Evolutionary conservation across 1,139 yeast genomes (phyloP), one percentile per base, ranked within the genome.

Genomic region (Yamadazyma oceani): DNA sequence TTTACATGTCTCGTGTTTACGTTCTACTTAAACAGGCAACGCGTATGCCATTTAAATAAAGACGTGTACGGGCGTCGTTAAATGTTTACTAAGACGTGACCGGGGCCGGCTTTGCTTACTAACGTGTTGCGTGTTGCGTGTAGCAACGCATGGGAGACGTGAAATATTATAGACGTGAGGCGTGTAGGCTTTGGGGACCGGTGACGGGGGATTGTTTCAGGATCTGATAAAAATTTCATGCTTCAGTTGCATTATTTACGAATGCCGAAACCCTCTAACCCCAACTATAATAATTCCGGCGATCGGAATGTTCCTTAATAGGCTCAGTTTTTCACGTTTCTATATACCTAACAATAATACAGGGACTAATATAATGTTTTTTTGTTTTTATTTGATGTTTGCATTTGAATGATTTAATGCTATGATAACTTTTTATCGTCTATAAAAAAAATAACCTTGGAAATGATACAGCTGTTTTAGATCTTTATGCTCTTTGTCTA

Each of bases 401-500:
- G n/a, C n/a, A n/a, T n/a, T n/a, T 21, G 23, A 21, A 21, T 21
- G 23, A 10, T n/a, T n/a, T n/a, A n/a, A n/a, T 17, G 28, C 12
- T 26, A 16, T 12, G 28, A 26, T 26, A 26, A 26, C 28, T 26
- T 21, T 21, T 21, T 21, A 21, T 21, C 10, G 23, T 21, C 23
- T 21, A 8, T 10, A 21, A 8, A 21, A 8, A 21, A 8, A 8
- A 8, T 21, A 21, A 21, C 7, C n/a, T 11, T 24, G n/a, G n/a
- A 26, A 16, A 26, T 26, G 14, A 11, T 26, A 26, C 26, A 24
- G n/a, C n/a, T n/a, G n/a, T n/a, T n/a, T n/a, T n/a, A n/a, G n/a
- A n/a, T n/a, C 15, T 30, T 16, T 28, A 35, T 12, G 37, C 37
- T 19, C 23, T 29, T 25, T 29, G 37, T 21, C 34, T 35, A 21